Base-by-base conservation (phyloP, 2,329 filamentous ascomycete genomes). In the Fusarium anguioides region DNA sequence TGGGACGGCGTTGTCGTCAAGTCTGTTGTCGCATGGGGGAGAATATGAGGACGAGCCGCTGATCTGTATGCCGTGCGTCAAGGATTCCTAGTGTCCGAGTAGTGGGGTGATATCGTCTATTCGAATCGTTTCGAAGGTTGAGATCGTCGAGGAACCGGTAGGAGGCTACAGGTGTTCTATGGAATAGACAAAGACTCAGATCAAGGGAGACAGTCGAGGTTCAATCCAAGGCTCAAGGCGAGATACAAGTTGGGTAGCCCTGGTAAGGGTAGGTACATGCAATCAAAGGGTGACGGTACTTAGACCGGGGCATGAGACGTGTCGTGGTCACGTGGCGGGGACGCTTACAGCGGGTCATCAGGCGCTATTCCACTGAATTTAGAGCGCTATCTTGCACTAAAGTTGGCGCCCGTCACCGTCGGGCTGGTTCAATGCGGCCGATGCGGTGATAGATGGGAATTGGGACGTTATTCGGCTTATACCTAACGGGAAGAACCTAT, bases 1-100 rank as follows among this genome's bases (percentile, higher is more conserved):
- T 75, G 71, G 72, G 73, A 72, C 71, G 68, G 71, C 67, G 62
- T 71, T 69, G 58, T 74, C 63, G 69, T 68, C 66, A 63, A 70
- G 64, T 65, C 69, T 75, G 75, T 76, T 69, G 76, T 76, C 75
- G 75, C 76, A 78, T 78, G 70, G 60, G 60, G 68, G 65, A 69
- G 58, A 60, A 69, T 51, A 46, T 71, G 60, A 72, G 69, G 66
- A 73, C 71, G 57, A 60, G 68, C 64, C 69, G 62, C 53, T 72
- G 70, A 59, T 70, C 57, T 64, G 58, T 57, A 72, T 68, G 53
- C 55, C 61, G 60, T 62, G 49, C 51, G 62, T 74, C 72, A 70
- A 65, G 69, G 68, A 60, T 63, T 59, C 70, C 63, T 66, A 62
- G 67, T 64, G 61, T 49, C 58, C 53, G 52, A 63, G 57, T 27